These are phyloP conservation scores for Stephania cephalantha DNA, from an alignment of 164 flowering plant species.

Conservation along the genomic window DNA sequence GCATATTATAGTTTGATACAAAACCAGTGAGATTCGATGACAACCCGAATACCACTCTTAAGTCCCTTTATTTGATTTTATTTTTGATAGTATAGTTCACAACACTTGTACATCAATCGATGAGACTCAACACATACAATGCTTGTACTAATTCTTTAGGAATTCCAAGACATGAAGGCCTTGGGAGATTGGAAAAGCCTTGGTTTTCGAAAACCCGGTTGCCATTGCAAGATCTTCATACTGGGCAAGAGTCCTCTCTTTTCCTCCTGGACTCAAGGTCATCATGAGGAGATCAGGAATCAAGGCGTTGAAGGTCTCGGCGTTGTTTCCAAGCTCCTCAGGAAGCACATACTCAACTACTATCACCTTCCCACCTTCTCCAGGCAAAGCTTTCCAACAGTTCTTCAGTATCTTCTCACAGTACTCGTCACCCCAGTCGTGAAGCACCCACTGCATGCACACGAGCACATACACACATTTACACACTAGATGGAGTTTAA, in stretches of 20 bases:
- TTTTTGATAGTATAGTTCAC: too few relatives aligned
- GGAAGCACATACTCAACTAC: slow-evolving; percentile 9
- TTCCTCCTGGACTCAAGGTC: slow-evolving; percentile 4
- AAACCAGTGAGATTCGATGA: too few relatives aligned
- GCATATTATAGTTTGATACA: too few relatives aligned
- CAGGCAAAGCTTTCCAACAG: slow-evolving; percentile 24
- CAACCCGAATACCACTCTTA: too few relatives aligned
- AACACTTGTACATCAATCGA: too few relatives aligned
- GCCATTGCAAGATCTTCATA: neutral
- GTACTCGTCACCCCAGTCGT: slow-evolving; percentile 22
- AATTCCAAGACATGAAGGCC: slow-evolving; percentile 12
- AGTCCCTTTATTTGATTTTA: too few relatives aligned
- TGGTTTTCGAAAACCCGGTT: neutral
- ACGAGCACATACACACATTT: neutral
- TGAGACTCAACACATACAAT: too few relatives aligned
- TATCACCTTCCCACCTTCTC: slow-evolving; percentile 24
- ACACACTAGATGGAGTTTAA: too few relatives aligned
- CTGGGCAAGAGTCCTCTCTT: neutral
- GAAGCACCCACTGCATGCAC: slow-evolving; percentile 19
- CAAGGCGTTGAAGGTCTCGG: neutral
- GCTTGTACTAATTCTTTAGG: neutral
- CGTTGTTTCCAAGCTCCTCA: neutral
- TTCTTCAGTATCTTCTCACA: slow-evolving; percentile 20
- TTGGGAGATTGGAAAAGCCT: neutral
- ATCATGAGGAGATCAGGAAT: slow-evolving; percentile 4